These are phyloP conservation scores for Colletotrichum aenigma DNA, from an alignment of 2,329 filamentous ascomycete genomes.

Conservation along the genomic window DNA sequence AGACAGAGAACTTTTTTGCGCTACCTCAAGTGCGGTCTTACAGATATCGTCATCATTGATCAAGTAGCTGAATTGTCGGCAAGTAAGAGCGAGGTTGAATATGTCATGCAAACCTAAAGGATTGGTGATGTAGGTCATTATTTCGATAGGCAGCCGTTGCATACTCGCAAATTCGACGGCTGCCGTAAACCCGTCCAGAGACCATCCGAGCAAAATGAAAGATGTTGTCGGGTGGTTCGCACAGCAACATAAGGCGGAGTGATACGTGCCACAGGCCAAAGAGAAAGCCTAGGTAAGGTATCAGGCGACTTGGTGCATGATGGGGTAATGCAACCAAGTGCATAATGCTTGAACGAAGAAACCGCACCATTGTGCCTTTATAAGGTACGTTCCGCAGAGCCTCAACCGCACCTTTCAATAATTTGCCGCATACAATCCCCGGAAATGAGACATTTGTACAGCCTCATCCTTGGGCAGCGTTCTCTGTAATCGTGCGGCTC, in stretches of 20 bases:
- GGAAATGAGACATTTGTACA: too few species aligned
- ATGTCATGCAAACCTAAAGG: conserved; percentile 62
- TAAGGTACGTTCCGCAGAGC: too few species aligned
- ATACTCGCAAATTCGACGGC: neutral
- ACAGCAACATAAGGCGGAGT: neutral
- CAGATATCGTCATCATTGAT: conserved; percentile 61
- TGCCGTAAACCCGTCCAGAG: neutral
- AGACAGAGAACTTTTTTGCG: conserved; percentile 7
- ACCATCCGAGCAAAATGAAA: neutral
- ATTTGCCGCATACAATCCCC: too few species aligned
- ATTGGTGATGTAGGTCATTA: conserved; percentile 63
- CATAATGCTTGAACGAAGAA: too few species aligned
- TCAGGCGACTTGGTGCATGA: too few species aligned
- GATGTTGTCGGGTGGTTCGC: neutral
- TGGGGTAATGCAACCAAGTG: too few species aligned
- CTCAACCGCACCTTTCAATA: too few species aligned
- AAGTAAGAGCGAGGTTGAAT: conserved; percentile 58
- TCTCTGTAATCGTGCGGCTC: too few species aligned
- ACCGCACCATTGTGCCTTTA: too few species aligned
- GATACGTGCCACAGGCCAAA: too few species aligned
- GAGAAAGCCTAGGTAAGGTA: too few species aligned
- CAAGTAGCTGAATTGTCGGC: conserved; percentile 53
- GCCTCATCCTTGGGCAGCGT: too few species aligned
- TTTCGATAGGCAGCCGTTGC: conserved; percentile 61
- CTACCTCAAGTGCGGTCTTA: conserved; percentile 62